Conservation (phyloP, 805 yeast genomes). For the Candida germanica region DNA sequence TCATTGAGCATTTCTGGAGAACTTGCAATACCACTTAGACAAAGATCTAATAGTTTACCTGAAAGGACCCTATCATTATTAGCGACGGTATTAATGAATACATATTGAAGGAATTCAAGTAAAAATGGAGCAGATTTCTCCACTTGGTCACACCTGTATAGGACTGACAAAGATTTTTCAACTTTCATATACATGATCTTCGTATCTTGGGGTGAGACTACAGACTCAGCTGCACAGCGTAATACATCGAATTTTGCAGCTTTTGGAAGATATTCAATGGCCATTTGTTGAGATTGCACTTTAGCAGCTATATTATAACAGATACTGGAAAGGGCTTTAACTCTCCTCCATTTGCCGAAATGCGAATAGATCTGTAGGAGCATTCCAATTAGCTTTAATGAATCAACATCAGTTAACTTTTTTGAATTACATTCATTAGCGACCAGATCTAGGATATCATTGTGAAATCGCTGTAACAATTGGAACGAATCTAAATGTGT, state of each 20-base stretch:
- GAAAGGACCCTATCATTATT: background rate
- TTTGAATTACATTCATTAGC: too few species aligned
- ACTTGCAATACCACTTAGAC: background rate
- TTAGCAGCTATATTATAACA: constrained; percentile 37
- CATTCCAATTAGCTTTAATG: too few species aligned
- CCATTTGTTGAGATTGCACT: too few species aligned
- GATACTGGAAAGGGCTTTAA: constrained; percentile 46
- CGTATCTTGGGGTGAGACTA: too few species aligned
- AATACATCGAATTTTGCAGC: background rate
- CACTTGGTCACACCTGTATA: background rate
- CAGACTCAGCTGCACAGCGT: too few species aligned
- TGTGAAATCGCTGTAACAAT: too few species aligned
- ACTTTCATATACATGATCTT: background rate
- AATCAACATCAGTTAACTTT: too few species aligned
- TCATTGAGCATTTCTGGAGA: too few species aligned
- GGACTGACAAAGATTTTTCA: background rate
- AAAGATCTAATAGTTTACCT: background rate
- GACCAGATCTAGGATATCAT: too few species aligned
- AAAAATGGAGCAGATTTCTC: background rate
- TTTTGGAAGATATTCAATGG: background rate
- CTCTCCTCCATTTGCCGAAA: constrained; percentile 35
- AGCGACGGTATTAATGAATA: background rate
- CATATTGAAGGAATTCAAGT: background rate
- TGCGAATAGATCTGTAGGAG: too few species aligned
- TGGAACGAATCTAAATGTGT: too few species aligned